Percentiles rank a stretch among this genome's conserved stretches.
Conservation (phyloP, 768 basidiomycete species). For the Piloderma croceum region DNA sequence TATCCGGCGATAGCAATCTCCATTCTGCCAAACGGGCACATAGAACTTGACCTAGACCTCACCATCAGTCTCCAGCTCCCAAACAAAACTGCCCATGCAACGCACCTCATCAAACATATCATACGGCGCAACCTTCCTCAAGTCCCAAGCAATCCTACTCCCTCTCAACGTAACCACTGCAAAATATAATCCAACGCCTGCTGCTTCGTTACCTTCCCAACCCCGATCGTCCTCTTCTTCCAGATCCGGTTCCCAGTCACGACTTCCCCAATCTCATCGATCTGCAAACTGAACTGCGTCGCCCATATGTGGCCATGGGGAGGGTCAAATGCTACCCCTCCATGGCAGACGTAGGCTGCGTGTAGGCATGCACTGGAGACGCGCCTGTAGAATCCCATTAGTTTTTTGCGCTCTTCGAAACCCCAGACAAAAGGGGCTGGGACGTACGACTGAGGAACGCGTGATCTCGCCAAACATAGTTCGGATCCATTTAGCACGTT, state of each 20-base stretch:
- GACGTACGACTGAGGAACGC: slow-evolving; percentile 80
- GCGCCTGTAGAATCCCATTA: slow-evolving; percentile 99
- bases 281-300: slow-evolving; percentile 83
- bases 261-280: slow-evolving; percentile 98
- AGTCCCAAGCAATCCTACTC: slow-evolving; percentile 91
- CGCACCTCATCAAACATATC: slow-evolving; percentile 90
- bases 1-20: slow-evolving; percentile 97
- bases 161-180: slow-evolving; percentile 96
- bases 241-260: slow-evolving; percentile 97
- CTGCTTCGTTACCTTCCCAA: slow-evolving; percentile 88
- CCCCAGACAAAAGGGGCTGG: slow-evolving; percentile 99
- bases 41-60: slow-evolving; percentile 83
- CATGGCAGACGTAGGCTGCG: slow-evolving; percentile 95
- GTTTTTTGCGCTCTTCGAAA: slow-evolving; percentile 99
- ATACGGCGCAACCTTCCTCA: slow-evolving; percentile 87
- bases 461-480: slow-evolving; percentile 97
- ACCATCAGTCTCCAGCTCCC: neutral
- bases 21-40: slow-evolving; percentile 92
- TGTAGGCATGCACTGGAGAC: slow-evolving; percentile 97
- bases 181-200: slow-evolving; percentile 89
- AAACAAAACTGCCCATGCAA: neutral
- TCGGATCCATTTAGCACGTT: slow-evolving; percentile 97
- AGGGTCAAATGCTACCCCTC: slow-evolving; percentile 95
- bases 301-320: slow-evolving; percentile 98
- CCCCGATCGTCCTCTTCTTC: slow-evolving; percentile 89